Conservation (phyloP, 306 rosid species). For the Trichosanthes cucumerina region DNA sequence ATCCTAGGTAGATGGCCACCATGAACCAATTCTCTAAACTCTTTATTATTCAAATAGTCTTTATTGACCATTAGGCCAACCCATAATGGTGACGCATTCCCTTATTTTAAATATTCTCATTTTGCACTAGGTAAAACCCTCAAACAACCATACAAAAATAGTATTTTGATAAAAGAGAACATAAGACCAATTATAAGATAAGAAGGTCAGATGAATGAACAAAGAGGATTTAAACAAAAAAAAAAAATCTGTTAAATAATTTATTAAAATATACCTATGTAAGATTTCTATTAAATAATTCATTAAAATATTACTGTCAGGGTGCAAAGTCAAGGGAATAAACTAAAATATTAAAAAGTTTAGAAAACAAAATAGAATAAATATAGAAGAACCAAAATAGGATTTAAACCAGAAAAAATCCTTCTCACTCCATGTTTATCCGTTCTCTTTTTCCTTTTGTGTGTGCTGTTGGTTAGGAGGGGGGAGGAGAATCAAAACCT, state of each 20-base stretch:
- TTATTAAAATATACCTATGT: neutral
- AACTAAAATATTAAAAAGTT: neutral
- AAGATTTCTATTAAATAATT: neutral
- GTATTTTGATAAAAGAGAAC: no score
- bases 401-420: neutral
- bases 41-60: no score
- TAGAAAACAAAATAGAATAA: neutral
- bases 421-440: neutral
- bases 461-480: neutral
- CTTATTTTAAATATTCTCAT: no score
- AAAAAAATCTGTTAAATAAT: no score
- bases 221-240: neutral
- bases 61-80: no score
- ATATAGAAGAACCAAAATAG: neutral
- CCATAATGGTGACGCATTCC: no score
- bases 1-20: no score
- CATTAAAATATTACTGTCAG: neutral
- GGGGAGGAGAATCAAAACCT: conserved; percentile 36
- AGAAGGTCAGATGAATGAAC: neutral
- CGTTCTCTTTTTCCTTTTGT: neutral
- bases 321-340: neutral
- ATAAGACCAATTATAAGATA: neutral
- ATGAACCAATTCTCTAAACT: no score
- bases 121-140: no score
- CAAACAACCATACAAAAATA: no score